phyloP scores from a whole-genome alignment of 257 asterid species.

The Forsythia suspensa region DNA sequence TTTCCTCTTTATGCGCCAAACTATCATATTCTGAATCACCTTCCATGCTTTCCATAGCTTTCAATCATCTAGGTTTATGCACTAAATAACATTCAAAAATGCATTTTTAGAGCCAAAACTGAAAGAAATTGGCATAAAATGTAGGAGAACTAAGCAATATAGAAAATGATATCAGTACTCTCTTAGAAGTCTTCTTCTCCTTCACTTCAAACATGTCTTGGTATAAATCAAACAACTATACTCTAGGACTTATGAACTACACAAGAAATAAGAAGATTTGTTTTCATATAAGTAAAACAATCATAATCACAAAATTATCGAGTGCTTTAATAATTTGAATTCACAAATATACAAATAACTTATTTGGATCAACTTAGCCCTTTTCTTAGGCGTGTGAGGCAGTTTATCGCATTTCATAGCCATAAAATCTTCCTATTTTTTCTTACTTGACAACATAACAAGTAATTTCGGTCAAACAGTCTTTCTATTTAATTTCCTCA shows the following conservation, averaged over 20 bases:
- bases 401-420: conserved; percentile 83
- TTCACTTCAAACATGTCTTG: conserved; percentile 81
- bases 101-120: neutral
- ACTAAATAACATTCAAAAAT: too few species aligned
- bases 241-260: conserved; percentile 61
- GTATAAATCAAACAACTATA: conserved; percentile 73
- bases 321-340: neutral
- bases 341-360: neutral
- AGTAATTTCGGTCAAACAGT: conserved; percentile 70
- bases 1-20: too few species aligned
- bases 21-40: too few species aligned
- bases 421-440: conserved; percentile 78
- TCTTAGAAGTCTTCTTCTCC: conserved; percentile 67
- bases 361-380: conserved; percentile 70
- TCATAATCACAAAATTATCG: neutral
- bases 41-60: too few species aligned
- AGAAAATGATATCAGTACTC: conserved; percentile 32
- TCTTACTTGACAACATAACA: conserved; percentile 63
- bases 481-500: conserved; percentile 44
- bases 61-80: too few species aligned
- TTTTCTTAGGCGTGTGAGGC: conserved; percentile 83
- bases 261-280: neutral
- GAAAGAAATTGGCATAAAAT: neutral
- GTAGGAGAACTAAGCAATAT: neutral
- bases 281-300: neutral